Conservation (phyloP, 345 rosid genomes). For the Populus pruinosa region DNA sequence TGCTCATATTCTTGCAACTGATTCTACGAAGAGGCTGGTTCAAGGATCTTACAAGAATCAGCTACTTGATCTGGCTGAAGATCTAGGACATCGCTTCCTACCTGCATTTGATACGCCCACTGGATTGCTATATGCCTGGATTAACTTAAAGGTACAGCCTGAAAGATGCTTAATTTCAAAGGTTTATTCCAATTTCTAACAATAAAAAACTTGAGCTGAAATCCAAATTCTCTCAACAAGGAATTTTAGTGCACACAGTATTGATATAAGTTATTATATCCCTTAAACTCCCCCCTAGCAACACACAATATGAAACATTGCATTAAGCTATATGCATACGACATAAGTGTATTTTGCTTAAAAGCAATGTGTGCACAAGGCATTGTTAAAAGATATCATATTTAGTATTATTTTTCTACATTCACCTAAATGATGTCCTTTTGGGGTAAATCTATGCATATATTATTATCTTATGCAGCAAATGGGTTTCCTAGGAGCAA, state of each 20-base stretch:
- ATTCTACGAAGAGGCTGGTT: slow-evolving; percentile 65
- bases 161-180: slow-evolving; percentile 8
- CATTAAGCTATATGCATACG: no score
- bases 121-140: slow-evolving; percentile 93
- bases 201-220: neutral
- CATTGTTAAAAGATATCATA: neutral
- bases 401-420: neutral
- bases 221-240: neutral
- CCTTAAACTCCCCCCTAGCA: neutral
- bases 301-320: neutral
- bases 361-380: neutral
- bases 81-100: slow-evolving; percentile 80
- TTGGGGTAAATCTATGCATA: neutral
- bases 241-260: neutral
- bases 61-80: slow-evolving; percentile 75
- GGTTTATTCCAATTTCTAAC: slow-evolving; percentile 1
- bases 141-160: slow-evolving; percentile 77
- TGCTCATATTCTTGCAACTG: slow-evolving; percentile 97
- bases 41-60: slow-evolving; percentile 74
- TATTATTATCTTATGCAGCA: neutral
- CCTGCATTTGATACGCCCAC: slow-evolving; percentile 87
- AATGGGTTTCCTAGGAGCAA: neutral
- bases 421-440: neutral
- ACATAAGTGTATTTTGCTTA: neutral
- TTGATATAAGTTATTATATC: neutral